Percentiles rank a stretch among this genome's conserved stretches.
Evolutionary conservation across 345 rosid genomes (phyloP).

Genomic region (rapeseed (Brassica napus)): Da-Ae NC_063451.1:43290501-43291000

Average conservation of each 20-base stretch:
- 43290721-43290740: not conserved
- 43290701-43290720: not conserved
- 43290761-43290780: too few relatives aligned
- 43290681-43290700: not conserved
- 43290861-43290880: not conserved
- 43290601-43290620: not conserved
- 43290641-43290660: not conserved
- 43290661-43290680: not conserved
- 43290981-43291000: not conserved
- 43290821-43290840: constrained; percentile 16
- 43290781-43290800: not conserved
- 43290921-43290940: not conserved
- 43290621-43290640: not conserved
- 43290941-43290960: not conserved
- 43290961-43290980: not conserved
- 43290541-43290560: constrained; percentile 7
- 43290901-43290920: not conserved
- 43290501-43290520: not conserved
- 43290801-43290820: not conserved
- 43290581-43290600: not conserved
- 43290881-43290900: not conserved
- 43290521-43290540: not conserved
- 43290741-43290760: too few relatives aligned
- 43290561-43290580: not conserved
- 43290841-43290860: constrained; percentile 10